Percentiles rank a stretch among this genome's conserved stretches.
These are phyloP conservation scores for Candida buenavistaensis DNA, from an alignment of 1,139 yeast genomes.

Conservation along the genomic window DNA sequence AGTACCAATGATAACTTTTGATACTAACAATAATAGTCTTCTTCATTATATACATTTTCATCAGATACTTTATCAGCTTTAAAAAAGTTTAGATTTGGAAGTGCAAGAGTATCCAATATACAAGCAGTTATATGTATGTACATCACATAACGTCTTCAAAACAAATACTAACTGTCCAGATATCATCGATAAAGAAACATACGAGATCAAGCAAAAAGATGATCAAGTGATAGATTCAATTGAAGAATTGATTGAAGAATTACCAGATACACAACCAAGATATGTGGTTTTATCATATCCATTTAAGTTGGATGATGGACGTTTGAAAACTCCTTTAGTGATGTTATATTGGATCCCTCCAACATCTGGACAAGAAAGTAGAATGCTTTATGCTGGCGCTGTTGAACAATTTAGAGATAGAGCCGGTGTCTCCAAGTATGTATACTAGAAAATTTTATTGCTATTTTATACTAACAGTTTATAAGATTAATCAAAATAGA, in stretches of 20 bases:
- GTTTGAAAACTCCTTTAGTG: slow-evolving; percentile 72
- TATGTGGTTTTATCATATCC: slow-evolving; percentile 81
- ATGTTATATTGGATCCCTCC: slow-evolving; percentile 84
- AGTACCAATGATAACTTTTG: not conserved
- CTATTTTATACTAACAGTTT: slow-evolving; percentile 24
- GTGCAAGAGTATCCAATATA: slow-evolving; percentile 62
- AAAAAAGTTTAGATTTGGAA: slow-evolving; percentile 69
- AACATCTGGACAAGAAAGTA: slow-evolving; percentile 72
- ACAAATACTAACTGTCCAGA: slow-evolving; percentile 29
- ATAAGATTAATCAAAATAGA: slow-evolving; percentile 49
- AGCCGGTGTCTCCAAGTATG: slow-evolving; percentile 71
- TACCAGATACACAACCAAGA: slow-evolving; percentile 83
- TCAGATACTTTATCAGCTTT: slow-evolving; percentile 61
- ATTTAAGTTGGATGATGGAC: slow-evolving; percentile 63
- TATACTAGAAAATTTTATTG: slow-evolving; percentile 15
- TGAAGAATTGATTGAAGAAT: slow-evolving; percentile 66
- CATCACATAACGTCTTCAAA: not conserved
- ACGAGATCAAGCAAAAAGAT: slow-evolving; percentile 54
- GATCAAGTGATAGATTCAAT: slow-evolving; percentile 46
- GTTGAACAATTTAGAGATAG: slow-evolving; percentile 74
- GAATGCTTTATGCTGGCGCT: slow-evolving; percentile 91
- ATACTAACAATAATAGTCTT: slow-evolving; percentile 23
- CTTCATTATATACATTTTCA: slow-evolving; percentile 63
- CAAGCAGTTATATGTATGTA: slow-evolving; percentile 65
- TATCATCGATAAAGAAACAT: slow-evolving; percentile 53